phyloP scores from a whole-genome alignment of 2,329 filamentous ascomycete genomes.

The Penicillium sp. region DNA sequence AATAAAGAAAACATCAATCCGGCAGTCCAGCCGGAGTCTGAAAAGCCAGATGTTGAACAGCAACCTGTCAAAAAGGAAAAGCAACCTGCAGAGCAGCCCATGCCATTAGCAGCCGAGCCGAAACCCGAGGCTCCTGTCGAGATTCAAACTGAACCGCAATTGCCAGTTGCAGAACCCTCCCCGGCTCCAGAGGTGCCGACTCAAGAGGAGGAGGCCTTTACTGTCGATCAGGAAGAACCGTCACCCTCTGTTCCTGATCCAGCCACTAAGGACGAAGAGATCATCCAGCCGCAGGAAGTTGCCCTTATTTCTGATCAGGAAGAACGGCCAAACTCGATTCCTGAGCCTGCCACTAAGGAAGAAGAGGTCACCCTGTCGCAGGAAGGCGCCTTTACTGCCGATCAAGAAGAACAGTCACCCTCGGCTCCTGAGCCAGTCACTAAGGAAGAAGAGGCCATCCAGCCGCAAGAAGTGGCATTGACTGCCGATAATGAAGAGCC shows the following conservation, averaged over 20 bases:
- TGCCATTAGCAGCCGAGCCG: neutral
- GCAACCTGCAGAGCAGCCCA: constrained; percentile 1
- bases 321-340: neutral
- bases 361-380: constrained; percentile 2
- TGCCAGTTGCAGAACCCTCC: constrained; percentile 7
- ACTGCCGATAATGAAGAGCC: neutral
- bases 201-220: neutral
- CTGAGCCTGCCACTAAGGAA: constrained; percentile 11
- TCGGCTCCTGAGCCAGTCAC: constrained; percentile 7
- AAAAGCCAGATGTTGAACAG: constrained; percentile 17
- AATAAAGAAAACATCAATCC: constrained; percentile 32
- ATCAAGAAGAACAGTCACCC: neutral
- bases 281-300: neutral
- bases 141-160: neutral
- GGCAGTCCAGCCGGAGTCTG: constrained; percentile 13
- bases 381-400: neutral
- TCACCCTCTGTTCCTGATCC: neutral
- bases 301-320: neutral
- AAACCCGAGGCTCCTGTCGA: neutral
- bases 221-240: neutral
- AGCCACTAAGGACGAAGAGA: constrained; percentile 11
- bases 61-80: neutral
- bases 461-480: neutral
- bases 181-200: neutral
- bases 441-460: constrained; percentile 6